Conservation (phyloP, 176 grass and related monocot genomes). For the Pontederia crassipes region DNA sequence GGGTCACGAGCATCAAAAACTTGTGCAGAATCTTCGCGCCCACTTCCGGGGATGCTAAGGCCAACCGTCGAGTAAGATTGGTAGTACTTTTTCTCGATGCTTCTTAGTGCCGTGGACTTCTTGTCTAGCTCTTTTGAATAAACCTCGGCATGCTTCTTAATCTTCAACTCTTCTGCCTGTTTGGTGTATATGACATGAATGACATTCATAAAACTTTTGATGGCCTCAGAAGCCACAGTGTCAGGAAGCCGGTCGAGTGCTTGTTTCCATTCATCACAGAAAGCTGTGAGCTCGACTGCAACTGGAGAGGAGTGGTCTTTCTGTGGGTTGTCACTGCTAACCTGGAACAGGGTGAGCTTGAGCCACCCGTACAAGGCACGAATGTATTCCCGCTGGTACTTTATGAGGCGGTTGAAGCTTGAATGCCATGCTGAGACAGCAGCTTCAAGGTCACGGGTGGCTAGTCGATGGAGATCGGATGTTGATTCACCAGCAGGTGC, state of each 20-base stretch:
- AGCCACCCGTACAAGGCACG: constrained; percentile 84
- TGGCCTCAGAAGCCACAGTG: constrained; percentile 78
- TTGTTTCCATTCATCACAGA: constrained; percentile 99
- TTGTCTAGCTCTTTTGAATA: constrained; percentile 90
- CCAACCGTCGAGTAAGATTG: constrained; percentile 95
- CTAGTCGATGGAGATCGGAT: constrained; percentile 82
- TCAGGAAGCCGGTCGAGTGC: constrained; percentile 86
- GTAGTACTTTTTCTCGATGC: constrained; percentile 96
- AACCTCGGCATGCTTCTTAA: constrained; percentile 72
- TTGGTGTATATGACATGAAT: constrained; percentile 96
- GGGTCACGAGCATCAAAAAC: constrained; percentile 9
- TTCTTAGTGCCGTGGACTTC: constrained; percentile 66
- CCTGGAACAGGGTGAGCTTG: constrained; percentile 78
- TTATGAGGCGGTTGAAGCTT: constrained; percentile 80
- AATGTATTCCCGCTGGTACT: constrained; percentile 80
- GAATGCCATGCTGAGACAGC: constrained; percentile 85
- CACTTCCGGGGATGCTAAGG: constrained; percentile 27
- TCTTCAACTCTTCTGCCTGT: constrained; percentile 89
- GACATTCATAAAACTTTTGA: constrained; percentile 92
- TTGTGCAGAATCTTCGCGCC: constrained; percentile 2
- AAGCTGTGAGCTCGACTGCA: constrained; percentile 66
- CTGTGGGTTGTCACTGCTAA: constrained; percentile 50
- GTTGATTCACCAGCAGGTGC: constrained; percentile 67
- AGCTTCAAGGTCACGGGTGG: constrained; percentile 85
- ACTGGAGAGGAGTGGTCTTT: constrained; percentile 60